Evolutionary conservation across 768 basidiomycete species (phyloP).

Genomic region (Scleroderma bovista): DNA sequence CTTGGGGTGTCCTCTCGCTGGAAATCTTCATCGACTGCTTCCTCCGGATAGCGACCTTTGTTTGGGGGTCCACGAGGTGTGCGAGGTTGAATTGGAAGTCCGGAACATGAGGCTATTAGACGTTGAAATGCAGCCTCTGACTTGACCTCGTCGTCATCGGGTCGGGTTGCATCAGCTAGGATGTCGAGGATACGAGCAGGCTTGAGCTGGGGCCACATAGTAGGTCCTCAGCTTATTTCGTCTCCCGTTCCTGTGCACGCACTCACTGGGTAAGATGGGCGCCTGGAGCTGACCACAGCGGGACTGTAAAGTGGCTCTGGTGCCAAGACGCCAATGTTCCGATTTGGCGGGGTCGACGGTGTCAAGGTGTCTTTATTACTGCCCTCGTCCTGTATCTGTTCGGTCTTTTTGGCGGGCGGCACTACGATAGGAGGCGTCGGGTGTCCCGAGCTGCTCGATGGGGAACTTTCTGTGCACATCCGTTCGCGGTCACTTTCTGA

Average conservation of each 20-base stretch:
- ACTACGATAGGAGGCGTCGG: constrained; percentile 60
- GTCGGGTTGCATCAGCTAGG: constrained; percentile 57
- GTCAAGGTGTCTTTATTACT: constrained; percentile 20
- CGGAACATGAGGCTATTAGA: constrained; percentile 66
- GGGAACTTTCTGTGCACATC: constrained; percentile 62
- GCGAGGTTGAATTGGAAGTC: constrained; percentile 57
- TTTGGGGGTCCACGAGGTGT: constrained; percentile 65
- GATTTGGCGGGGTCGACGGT: constrained; percentile 46
- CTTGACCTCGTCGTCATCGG: constrained; percentile 74
- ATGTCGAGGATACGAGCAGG: constrained; percentile 66
- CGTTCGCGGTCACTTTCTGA: constrained; percentile 63
- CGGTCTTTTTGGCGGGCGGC: constrained; percentile 38
- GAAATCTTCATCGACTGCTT: constrained; percentile 58
- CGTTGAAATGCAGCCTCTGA: constrained; percentile 85
- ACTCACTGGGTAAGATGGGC: constrained; percentile 54
- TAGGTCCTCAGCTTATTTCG: constrained; percentile 13
- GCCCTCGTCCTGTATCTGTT: constrained; percentile 16
- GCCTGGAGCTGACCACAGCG: constrained; percentile 32
- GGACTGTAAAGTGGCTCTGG: constrained; percentile 21
- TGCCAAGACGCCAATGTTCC: constrained; percentile 31
- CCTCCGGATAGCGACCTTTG: constrained; percentile 79
- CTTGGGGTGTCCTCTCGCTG: constrained; percentile 64
- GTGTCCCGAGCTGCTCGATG: constrained; percentile 64
- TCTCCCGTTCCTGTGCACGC: constrained; percentile 20
- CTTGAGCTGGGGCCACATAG: constrained; percentile 46